Evolutionary conservation across 345 rosid genomes (phyloP).

Genomic region (Cardamine resedifolia): DNA sequence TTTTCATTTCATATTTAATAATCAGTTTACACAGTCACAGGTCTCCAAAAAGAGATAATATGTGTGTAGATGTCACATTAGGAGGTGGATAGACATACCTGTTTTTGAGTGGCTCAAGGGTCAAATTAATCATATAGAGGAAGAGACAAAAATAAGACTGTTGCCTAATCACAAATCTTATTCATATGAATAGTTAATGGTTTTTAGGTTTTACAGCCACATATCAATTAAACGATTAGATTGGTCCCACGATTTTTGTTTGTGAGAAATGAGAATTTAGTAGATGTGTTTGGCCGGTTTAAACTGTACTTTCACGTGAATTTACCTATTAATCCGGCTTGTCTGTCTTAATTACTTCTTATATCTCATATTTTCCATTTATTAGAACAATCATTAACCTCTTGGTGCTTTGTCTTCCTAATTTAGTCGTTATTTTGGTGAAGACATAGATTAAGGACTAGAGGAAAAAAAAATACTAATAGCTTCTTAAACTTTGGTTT

Average conservation of each 20-base stretch:
- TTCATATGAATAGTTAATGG: conserved; percentile 33
- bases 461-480: background rate
- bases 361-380: conserved; percentile 4
- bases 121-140: conserved; percentile 29
- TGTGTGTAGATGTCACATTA: conserved; percentile 21
- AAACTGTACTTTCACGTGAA: conserved; percentile 39
- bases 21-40: conserved; percentile 32
- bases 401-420: conserved; percentile 20
- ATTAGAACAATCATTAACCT: background rate
- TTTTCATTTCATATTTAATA: conserved; percentile 15
- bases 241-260: conserved; percentile 40
- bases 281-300: conserved; percentile 26
- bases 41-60: conserved; percentile 1
- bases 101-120: conserved; percentile 38
- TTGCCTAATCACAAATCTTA: conserved; percentile 28
- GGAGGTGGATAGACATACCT: conserved; percentile 27
- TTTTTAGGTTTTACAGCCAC: conserved; percentile 28
- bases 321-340: conserved; percentile 19
- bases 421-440: background rate
- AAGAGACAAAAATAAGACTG: conserved; percentile 32
- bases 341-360: conserved; percentile 5
- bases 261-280: conserved; percentile 20
- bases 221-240: conserved; percentile 28
- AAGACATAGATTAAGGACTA: background rate
- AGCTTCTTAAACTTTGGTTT: background rate